A percentile compares a stretch with the other conserved stretches of the same genome.
Conservation (phyloP, 2,329 filamentous ascomycete genomes). For the Phaeophleospora eucalypticola region DNA sequence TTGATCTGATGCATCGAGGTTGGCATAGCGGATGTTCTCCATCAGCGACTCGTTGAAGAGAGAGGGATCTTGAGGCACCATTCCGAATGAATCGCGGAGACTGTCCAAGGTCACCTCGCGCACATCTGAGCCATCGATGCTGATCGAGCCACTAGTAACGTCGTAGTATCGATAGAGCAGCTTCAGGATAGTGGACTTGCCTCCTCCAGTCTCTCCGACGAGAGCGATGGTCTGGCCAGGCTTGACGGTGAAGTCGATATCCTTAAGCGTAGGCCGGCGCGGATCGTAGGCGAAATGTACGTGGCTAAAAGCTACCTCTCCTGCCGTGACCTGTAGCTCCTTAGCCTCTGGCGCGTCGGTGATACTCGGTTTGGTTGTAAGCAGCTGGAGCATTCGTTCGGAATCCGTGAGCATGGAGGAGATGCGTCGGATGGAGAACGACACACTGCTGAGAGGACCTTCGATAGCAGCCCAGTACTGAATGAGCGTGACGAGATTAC, state of each 20-base stretch:
- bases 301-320: constrained; percentile 52
- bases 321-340: constrained; percentile 43
- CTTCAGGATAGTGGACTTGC: constrained; percentile 61
- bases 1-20: constrained; percentile 56
- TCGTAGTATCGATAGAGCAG: constrained; percentile 60
- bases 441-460: constrained; percentile 48
- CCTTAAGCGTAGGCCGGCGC: constrained; percentile 48
- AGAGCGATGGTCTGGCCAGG: constrained; percentile 57
- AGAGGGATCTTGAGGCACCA: constrained; percentile 62
- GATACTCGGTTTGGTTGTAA: constrained; percentile 56
- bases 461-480: constrained; percentile 57
- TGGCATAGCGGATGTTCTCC: constrained; percentile 62
- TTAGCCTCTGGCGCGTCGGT: constrained; percentile 45
- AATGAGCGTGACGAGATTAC: constrained; percentile 61
- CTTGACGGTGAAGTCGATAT: constrained; percentile 47
- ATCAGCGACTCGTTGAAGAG: constrained; percentile 63
- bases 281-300: constrained; percentile 55
- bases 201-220: constrained; percentile 59
- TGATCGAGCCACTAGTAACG: constrained; percentile 50
- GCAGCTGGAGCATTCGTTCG: constrained; percentile 56
- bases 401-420: constrained; percentile 59
- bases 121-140: constrained; percentile 58
- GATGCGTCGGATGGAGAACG: constrained; percentile 47
- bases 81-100: constrained; percentile 56
- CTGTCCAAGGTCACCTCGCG: constrained; percentile 55